Evolutionary conservation across 345 rosid genomes (phyloP).

Genomic region (Fremontodendron californicum): DNA sequence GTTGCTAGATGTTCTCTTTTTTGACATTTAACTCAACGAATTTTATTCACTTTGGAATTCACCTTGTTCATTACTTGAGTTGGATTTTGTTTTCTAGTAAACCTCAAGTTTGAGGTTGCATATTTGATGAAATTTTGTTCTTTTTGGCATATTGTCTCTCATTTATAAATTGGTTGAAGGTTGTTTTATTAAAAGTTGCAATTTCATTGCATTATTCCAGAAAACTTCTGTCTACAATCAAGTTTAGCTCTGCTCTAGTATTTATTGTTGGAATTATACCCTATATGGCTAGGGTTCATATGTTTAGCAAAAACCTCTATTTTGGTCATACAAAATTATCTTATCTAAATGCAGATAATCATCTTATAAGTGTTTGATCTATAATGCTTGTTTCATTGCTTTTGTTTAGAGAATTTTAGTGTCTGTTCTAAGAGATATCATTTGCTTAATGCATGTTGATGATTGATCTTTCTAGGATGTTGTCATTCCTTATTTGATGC

Average conservation of each 20-base stretch:
- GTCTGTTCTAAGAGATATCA: neutral
- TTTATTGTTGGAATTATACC: neutral
- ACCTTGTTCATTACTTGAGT: neutral
- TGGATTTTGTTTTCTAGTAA: neutral
- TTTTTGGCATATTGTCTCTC: neutral
- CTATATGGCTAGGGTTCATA: neutral
- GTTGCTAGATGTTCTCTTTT: neutral
- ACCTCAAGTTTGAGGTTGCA: neutral
- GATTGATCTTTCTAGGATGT: constrained; percentile 15
- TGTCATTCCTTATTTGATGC: constrained; percentile 15
- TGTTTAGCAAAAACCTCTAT: neutral
- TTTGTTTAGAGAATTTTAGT: neutral
- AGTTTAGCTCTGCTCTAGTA: neutral
- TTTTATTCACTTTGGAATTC: neutral
- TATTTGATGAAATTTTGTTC: neutral
- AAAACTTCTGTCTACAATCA: neutral
- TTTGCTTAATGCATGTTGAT: neutral
- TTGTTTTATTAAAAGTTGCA: neutral
- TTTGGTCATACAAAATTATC: neutral
- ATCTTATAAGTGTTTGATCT: neutral
- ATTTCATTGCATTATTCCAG: neutral
- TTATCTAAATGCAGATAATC: neutral
- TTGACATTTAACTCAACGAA: neutral
- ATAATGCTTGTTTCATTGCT: neutral
- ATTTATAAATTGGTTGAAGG: too few species aligned